Conservation (phyloP, 2,329 filamentous ascomycete species). For the Tricladium varicosporioides region DNA sequence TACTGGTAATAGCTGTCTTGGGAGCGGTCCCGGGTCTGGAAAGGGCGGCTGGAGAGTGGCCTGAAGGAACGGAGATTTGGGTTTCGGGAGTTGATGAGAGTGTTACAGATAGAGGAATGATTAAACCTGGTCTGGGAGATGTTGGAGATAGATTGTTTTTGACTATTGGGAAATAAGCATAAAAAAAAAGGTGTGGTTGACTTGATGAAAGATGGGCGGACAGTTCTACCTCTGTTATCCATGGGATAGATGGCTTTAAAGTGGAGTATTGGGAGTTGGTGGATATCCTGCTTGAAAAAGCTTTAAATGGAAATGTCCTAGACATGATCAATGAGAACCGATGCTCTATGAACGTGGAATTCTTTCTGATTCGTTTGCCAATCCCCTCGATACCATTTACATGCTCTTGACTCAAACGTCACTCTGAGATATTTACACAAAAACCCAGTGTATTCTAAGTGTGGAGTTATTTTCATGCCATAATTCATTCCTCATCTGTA, state of each 20-base stretch:
- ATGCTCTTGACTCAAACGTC: no score
- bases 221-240: not conserved
- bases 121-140: slow-evolving; percentile 86
- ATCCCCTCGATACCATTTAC: no score
- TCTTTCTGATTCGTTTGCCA: not conserved
- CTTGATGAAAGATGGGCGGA: not conserved
- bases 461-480: no score
- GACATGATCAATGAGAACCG: not conserved
- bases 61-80: slow-evolving; percentile 75
- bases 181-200: slow-evolving; percentile 37
- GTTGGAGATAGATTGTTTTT: slow-evolving; percentile 87
- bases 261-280: not conserved
- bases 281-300: not conserved
- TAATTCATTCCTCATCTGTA: no score
- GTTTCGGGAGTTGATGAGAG: slow-evolving; percentile 74
- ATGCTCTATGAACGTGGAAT: not conserved
- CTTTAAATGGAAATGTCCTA: not conserved
- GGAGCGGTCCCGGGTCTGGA: slow-evolving; percentile 69
- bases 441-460: no score
- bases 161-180: slow-evolving; percentile 68
- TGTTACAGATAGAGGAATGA: slow-evolving; percentile 80
- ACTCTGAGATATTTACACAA: no score
- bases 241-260: not conserved
- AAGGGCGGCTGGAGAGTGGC: slow-evolving; percentile 74
- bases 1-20: slow-evolving; percentile 75